These are phyloP conservation scores for Penicillium psychrosexuale DNA, from an alignment of 2,329 filamentous ascomycete genomes.

Conservation along the genomic window DNA sequence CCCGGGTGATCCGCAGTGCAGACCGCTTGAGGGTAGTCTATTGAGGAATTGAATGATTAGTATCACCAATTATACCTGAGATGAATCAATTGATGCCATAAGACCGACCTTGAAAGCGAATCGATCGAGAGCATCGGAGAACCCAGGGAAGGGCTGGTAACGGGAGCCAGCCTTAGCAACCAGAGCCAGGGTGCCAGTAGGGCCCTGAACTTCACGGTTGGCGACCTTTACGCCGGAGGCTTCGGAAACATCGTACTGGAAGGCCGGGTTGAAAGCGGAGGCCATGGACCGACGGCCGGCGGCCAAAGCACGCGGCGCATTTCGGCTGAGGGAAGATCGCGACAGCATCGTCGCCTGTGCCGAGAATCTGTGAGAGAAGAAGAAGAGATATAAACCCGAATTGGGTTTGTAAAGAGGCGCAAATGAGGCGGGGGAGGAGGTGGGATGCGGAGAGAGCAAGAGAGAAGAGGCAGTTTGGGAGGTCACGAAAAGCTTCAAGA, in stretches of 20 bases:
- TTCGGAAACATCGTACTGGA: conserved; percentile 84
- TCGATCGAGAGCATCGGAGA: conserved; percentile 85
- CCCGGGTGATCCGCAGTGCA: conserved; percentile 86
- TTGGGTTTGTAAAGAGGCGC: conserved; percentile 31
- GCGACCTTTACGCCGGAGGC: conserved; percentile 87
- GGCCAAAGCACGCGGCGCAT: conserved; percentile 61
- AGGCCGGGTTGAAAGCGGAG: conserved; percentile 65
- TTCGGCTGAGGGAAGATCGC: conserved; percentile 62
- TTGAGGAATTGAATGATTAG: conserved; percentile 39
- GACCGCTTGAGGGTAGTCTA: conserved; percentile 82
- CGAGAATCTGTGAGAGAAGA: conserved; percentile 44
- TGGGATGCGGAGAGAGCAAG: conserved; percentile 25
- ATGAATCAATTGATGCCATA: conserved; percentile 22
- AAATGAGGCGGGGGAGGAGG: conserved; percentile 32
- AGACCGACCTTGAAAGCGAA: conserved; percentile 90
- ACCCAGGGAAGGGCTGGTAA: conserved; percentile 84
- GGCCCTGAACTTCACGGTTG: conserved; percentile 81
- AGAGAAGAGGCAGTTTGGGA: conserved; percentile 27
- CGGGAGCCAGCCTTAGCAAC: conserved; percentile 93
- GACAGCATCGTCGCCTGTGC: conserved; percentile 64
- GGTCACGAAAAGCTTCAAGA: conserved; percentile 45
- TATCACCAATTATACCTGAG: not conserved
- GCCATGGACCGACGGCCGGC: conserved; percentile 61
- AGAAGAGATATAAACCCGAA: conserved; percentile 32
- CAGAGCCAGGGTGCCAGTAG: conserved; percentile 85